phyloP scores from a whole-genome alignment of 306 rosid species.

The Arachis hypogaea region DNA sequence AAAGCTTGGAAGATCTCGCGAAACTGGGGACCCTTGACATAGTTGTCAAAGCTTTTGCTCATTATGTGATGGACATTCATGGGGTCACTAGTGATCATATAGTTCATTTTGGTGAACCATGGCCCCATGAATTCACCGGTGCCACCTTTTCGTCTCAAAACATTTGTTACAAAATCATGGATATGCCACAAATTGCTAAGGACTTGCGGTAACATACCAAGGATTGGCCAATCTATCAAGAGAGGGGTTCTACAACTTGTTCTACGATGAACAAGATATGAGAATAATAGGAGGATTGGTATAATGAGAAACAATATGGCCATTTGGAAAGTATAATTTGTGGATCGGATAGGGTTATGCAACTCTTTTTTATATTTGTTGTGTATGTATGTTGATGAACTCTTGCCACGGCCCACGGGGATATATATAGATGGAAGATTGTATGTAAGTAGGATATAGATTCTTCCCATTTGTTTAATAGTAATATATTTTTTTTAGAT shows the following conservation, averaged over 20 bases:
- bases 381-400: no score
- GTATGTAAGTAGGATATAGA: no score
- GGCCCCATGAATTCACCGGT: slow-evolving; percentile 37
- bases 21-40: slow-evolving; percentile 37
- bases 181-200: neutral
- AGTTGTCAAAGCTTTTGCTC: slow-evolving; percentile 41
- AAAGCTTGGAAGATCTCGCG: slow-evolving; percentile 44
- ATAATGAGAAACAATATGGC: neutral
- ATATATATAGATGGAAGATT: no score
- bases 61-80: slow-evolving; percentile 37
- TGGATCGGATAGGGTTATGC: no score
- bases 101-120: slow-evolving; percentile 41
- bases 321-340: no score
- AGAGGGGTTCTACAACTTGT: neutral
- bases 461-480: no score
- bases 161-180: slow-evolving; percentile 18
- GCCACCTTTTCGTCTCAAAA: slow-evolving; percentile 31
- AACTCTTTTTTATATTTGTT: no score
- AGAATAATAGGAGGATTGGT: neutral
- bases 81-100: slow-evolving; percentile 42
- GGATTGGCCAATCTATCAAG: slow-evolving; percentile 40
- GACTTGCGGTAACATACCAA: slow-evolving; percentile 47
- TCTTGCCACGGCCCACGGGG: no score
- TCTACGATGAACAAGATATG: neutral
- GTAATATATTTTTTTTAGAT: no score